phyloP scores from a whole-genome alignment of 345 rosid genomes.

The Psidium friedrichsthalianum region DNA sequence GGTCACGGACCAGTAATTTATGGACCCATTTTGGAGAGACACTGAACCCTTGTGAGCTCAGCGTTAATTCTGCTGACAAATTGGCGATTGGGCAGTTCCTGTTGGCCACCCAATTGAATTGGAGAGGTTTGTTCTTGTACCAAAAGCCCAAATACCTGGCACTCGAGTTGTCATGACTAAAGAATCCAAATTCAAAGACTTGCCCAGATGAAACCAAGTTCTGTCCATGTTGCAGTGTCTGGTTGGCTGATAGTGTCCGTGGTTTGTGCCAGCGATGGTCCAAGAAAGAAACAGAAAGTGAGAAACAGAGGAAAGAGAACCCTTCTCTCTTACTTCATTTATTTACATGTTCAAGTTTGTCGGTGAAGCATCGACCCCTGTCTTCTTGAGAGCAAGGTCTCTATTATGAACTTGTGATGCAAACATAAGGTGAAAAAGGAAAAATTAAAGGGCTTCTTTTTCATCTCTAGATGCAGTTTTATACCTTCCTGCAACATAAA shows the following conservation, averaged over 20 bases:
- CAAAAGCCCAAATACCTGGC: constrained; percentile 12
- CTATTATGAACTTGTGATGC: background rate
- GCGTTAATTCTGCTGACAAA: constrained; percentile 2
- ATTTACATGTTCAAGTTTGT: background rate
- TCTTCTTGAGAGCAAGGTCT: background rate
- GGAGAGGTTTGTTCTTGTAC: constrained; percentile 8
- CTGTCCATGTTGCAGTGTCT: constrained; percentile 1
- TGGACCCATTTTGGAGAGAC: background rate
- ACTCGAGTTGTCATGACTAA: background rate
- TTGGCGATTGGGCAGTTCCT: constrained; percentile 9
- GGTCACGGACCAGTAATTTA: constrained; percentile 1
- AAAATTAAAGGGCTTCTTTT: background rate
- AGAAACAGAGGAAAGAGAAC: background rate
- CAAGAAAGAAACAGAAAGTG: background rate
- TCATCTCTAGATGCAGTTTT: too few relatives aligned
- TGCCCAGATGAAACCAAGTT: constrained; percentile 7
- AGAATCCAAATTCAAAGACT: constrained; percentile 14
- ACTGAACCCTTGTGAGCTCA: constrained; percentile 5
- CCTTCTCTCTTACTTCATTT: background rate
- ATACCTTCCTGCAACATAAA: background rate
- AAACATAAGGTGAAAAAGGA: background rate
- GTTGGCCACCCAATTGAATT: constrained; percentile 17
- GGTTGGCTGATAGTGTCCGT: constrained; percentile 1
- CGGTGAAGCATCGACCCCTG: background rate
- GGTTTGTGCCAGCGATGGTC: background rate